phyloP scores from a whole-genome alignment of 257 asterid species.

The Rhazya stricta region DNA sequence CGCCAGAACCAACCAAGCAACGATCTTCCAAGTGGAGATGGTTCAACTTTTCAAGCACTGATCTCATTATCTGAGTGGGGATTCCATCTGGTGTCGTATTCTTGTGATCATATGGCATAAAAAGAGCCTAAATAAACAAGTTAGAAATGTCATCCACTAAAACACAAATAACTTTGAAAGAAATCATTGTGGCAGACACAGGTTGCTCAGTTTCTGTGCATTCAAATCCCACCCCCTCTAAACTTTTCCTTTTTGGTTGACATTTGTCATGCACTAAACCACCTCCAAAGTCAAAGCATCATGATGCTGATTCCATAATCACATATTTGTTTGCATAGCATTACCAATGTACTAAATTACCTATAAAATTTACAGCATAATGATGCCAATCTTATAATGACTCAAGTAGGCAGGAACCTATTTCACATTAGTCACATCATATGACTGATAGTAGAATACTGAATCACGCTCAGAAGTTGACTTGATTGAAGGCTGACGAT shows the following conservation, averaged over 20 bases:
- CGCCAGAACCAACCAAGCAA: conserved; percentile 94
- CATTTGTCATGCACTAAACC: neutral
- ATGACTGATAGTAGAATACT: neutral
- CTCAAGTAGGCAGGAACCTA: neutral
- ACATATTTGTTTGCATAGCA: neutral
- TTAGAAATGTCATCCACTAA: conserved; percentile 13
- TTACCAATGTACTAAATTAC: neutral
- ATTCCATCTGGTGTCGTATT: conserved; percentile 85
- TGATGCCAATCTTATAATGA: neutral
- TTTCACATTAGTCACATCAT: neutral
- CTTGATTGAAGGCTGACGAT: neutral
- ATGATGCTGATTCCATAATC: neutral
- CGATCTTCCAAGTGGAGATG: conserved; percentile 70
- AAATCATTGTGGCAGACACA: neutral
- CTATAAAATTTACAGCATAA: neutral
- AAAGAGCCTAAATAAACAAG: conserved; percentile 59
- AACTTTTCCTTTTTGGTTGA: neutral
- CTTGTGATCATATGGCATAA: conserved; percentile 99
- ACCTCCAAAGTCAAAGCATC: neutral
- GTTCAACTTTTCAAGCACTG: conserved; percentile 81
- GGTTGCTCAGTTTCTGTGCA: neutral
- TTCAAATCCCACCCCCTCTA: neutral
- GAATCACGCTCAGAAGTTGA: neutral
- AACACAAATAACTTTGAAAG: neutral
- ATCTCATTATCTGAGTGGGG: conserved; percentile 72